Percentiles rank a stretch among this genome's conserved stretches.
Evolutionary conservation across 2,329 filamentous ascomycete genomes (phyloP).

Genomic region (Torrubiellomyces zombiae): DNA sequence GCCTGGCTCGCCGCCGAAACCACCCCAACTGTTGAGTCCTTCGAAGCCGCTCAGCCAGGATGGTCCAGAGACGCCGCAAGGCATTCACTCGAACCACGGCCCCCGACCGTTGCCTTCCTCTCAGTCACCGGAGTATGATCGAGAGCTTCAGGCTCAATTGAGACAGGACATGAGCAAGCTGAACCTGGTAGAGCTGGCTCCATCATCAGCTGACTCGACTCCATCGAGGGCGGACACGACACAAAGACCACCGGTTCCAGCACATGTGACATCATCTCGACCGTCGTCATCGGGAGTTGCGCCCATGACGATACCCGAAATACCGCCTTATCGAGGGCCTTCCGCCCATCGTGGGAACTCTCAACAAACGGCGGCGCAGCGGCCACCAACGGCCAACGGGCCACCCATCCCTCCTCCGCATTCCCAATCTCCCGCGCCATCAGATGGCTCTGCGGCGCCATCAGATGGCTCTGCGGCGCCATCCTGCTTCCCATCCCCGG

Average conservation of each 20-base stretch:
- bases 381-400: slow-evolving; percentile 4
- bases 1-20: slow-evolving; percentile 37
- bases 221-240: slow-evolving; percentile 1
- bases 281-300: slow-evolving; percentile 21
- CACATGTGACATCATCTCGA: slow-evolving; percentile 17
- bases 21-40: slow-evolving; percentile 36
- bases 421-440: slow-evolving; percentile 13
- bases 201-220: slow-evolving; percentile 1
- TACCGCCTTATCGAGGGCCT: slow-evolving; percentile 34
- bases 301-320: slow-evolving; percentile 32
- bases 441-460: slow-evolving; percentile 18
- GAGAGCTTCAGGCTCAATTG: slow-evolving; percentile 43
- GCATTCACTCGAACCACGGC: slow-evolving; percentile 19
- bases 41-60: slow-evolving; percentile 14
- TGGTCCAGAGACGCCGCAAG: slow-evolving; percentile 27
- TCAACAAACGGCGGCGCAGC: slow-evolving; percentile 12
- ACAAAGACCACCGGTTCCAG: slow-evolving; percentile 17
- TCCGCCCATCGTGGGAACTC: slow-evolving; percentile 14
- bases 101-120: slow-evolving; percentile 28
- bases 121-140: slow-evolving; percentile 43
- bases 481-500: slow-evolving; percentile 37
- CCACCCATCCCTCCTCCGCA: slow-evolving; percentile 10
- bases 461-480: slow-evolving; percentile 18
- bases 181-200: slow-evolving; percentile 23
- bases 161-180: slow-evolving; percentile 43